Evolutionary conservation across 176 grass and related monocot species (phyloP), one percentile per base, ranked within the genome.

Genomic region (Pontederia paniculata): DNA sequence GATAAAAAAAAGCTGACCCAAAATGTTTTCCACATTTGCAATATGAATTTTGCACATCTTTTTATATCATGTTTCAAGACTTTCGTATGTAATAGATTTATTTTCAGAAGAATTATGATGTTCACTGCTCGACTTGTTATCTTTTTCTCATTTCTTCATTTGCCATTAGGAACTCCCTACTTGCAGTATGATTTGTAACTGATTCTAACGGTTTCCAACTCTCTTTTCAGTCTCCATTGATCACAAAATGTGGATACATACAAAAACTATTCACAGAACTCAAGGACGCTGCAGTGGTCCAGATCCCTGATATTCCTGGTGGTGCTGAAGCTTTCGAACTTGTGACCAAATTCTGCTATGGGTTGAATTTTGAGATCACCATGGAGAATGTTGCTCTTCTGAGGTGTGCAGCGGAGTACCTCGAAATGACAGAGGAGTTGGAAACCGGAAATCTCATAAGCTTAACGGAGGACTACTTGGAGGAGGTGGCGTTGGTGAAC

Each of bases 361-460:
- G 86, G 53, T 42, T 77, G 52, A 65, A 74, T 56, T 66, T 90
- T 12, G 83, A 84, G 65, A 90, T 97, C 77, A 88, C 74, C 3
- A 65, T 63, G 17, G 86, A 88, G 49, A 97, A 97, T 73, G 60
- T 90, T 20, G 80, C 80, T 1, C 71, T 74, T 74, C 76, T 90
- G 52, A 80, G 93, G 47, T 98, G 93, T 59, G 80, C 55, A 0
- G 82, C 86, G 17, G 80, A 91, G 69, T 81, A 84, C 70, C 80
- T 98, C 19, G 83, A 98, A 61, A 98, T 97, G 93, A 77, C 80
- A 9, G 84, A 95, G 53, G 83, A 84, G 16, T 63, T 66, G 60
- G 23, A 44, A 23, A 49, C 56, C 16, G 74, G 71, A 56, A 97
- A 81, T 74, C 77, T 97, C 8, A 16, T 73, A 7, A 59, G 51